Evolutionary conservation across 1,139 yeast species (phyloP).

Genomic region (Zygoascus hellenicus): DNA sequence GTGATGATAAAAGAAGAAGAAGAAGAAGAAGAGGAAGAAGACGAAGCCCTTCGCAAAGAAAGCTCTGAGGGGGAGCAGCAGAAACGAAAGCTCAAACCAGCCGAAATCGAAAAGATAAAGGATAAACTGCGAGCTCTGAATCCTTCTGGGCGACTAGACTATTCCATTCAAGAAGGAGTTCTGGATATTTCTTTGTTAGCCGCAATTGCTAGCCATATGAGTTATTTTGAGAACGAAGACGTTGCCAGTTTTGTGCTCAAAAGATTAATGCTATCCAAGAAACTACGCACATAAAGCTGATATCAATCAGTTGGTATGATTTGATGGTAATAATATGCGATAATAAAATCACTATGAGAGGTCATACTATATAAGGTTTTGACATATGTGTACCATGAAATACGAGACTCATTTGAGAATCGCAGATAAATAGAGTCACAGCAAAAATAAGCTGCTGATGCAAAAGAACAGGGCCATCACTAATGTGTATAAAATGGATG

Average conservation of each 20-base stretch:
- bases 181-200: slow-evolving; percentile 73
- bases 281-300: too few species aligned
- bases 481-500: too few species aligned
- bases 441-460: too few species aligned
- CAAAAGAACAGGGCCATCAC: too few species aligned
- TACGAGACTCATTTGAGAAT: too few species aligned
- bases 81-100: slow-evolving; percentile 12
- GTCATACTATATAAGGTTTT: too few species aligned
- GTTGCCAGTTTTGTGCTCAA: slow-evolving; percentile 69
- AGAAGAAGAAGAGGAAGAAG: slow-evolving; percentile 14
- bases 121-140: slow-evolving; percentile 37
- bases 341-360: too few species aligned
- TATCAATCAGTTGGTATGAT: too few species aligned
- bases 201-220: slow-evolving; percentile 80
- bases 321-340: too few species aligned
- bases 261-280: background rate
- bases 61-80: slow-evolving; percentile 1
- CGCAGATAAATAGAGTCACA: too few species aligned
- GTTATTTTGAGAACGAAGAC: slow-evolving; percentile 82
- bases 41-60: slow-evolving; percentile 8
- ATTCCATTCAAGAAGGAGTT: slow-evolving; percentile 69
- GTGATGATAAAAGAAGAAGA: slow-evolving; percentile 10
- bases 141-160: slow-evolving; percentile 73
- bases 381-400: too few species aligned
- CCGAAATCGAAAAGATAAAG: slow-evolving; percentile 23